Base-by-base conservation (phyloP, 306 rosid genomes). In the Ochetophila trinervis region DNA sequence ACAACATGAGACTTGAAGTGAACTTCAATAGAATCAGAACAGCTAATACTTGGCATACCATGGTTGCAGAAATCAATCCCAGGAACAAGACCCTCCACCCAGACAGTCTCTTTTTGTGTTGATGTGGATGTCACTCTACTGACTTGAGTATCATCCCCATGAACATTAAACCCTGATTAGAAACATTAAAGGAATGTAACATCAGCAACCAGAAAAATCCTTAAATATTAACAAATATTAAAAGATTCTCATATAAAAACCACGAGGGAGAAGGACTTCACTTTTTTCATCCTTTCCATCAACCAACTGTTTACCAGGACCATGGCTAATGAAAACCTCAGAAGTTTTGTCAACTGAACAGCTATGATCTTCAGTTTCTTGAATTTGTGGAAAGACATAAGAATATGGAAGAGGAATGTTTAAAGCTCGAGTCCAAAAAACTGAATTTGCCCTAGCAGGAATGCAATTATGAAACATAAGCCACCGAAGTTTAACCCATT, bases 51-150 rank as follows among this genome's bases (percentile, higher is more conserved):
- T 64, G 60, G 37, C 66, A 67, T 83, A 93, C 99, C 96, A 65
- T 93, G 99, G 83, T 90, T 93, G 77, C 99, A 87, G 73, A 93
- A 90, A 82, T 93, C 99, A 78, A 93, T 81, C 62, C 90, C 99
- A 48, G 99, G 99, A 63, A 90, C 94, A 86, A 90, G 96, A 78
- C 99, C 99, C 85, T 93, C 97, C 69, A 90, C 99, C 88, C 94
- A 93, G 54, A 93, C 82, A 64, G 82, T 84, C 68, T 79, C 91
- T 65, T 69, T 83, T 73, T 78, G 77, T 3, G 49, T 45, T 27
- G 84, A 62, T 44, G 24, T 68, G 68, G 74, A 65, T 35, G 80
- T 56, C 66, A 32, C 79, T 81, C 72, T 82, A 66, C 67, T 62
- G 70, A 69, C 78, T 70, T 73, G 81, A 72, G 55, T 73, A 63